Base-by-base conservation (phyloP, 495 filamentous ascomycete genomes). In the Bacidia rubella region DNA sequence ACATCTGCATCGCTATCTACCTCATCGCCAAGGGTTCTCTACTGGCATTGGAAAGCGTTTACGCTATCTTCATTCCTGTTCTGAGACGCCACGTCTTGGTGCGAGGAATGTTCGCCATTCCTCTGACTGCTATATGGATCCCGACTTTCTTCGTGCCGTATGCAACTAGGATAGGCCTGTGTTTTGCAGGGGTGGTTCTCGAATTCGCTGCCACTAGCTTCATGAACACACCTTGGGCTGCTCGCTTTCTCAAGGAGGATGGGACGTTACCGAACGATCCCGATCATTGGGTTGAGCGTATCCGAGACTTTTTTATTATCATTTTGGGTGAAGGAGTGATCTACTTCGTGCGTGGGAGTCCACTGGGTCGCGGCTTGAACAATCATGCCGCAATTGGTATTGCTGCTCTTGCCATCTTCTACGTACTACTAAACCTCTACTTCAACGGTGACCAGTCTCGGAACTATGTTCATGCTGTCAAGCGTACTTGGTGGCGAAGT, bases 251-350 rank as follows among this genome's bases (percentile, higher is more conserved):
- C 24, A 61, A 59, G 12, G 62, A 65, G 10, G 62, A 63, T 0
- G 70, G 65, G 39, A 62, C 62, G 0, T 68, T 69, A 11, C 68
- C 68, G 0, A 62, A 73, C 4, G 69, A 75, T 60, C 64, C 70
- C 20, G 60, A 64, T 20, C 72, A 75, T 51, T 70, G 73, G 54
- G 60, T 69, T 12, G 72, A 74, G 54, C 67, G 72, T 1, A 68
- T 68, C 52, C 64, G 68, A 1, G 71, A 72, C 21, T 75, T 75
- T 55, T 73, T 66, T 53, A 74, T 73, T 57, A 73, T 75, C 42
- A 69, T 68, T 0, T 61, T 75, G 7, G 71, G 72, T 35, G 72
- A 75, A 51, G 73, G 68, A 38, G 60, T 73, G 1, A 70, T 73
- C 42, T 54, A 62, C 32, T 68, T 71, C n/a, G 58, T 74, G 38